Evolutionary conservation across 1,139 yeast genomes (phyloP).

Genomic region (Saccharomycopsis phalli): DNA sequence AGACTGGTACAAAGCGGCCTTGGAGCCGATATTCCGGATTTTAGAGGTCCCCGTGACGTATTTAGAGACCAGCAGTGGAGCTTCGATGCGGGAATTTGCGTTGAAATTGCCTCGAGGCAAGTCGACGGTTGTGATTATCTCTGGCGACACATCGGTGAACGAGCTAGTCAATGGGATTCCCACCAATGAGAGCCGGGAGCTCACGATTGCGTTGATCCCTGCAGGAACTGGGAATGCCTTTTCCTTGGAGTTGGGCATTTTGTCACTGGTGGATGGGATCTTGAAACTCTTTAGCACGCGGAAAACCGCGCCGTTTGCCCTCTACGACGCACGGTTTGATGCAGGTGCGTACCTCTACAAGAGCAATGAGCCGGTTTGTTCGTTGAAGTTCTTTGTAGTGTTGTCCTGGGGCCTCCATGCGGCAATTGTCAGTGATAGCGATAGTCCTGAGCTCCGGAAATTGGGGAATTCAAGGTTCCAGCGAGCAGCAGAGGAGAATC

Average conservation of each 20-base stretch:
- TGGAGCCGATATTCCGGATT: slow-evolving; percentile 11
- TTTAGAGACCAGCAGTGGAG: slow-evolving; percentile 1
- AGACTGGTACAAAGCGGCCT: slow-evolving; percentile 3
- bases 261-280: slow-evolving; percentile 5
- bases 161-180: slow-evolving; percentile 15
- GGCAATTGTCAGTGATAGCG: slow-evolving; percentile 19
- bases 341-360: slow-evolving; percentile 10
- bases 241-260: slow-evolving; percentile 17
- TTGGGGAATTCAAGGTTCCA: slow-evolving; percentile 19
- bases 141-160: slow-evolving; percentile 19
- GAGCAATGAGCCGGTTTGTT: not conserved
- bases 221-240: slow-evolving; percentile 20
- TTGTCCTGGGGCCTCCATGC: slow-evolving; percentile 20
- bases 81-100: slow-evolving; percentile 7
- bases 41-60: slow-evolving; percentile 3
- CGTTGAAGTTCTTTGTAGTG: slow-evolving; percentile 15
- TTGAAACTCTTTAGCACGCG: slow-evolving; percentile 9
- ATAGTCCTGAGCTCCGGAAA: slow-evolving; percentile 13
- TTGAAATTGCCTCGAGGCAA: not conserved
- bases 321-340: slow-evolving; percentile 13
- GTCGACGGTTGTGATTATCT: slow-evolving; percentile 11
- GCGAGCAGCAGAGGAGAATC: slow-evolving; percentile 16
- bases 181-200: not conserved
- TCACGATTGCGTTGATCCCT: slow-evolving; percentile 15
- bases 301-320: not conserved